Evolutionary conservation across 2,329 filamentous ascomycete species (phyloP), one percentile per base, ranked within the genome.

Genomic region (Zalaria obscura): DNA sequence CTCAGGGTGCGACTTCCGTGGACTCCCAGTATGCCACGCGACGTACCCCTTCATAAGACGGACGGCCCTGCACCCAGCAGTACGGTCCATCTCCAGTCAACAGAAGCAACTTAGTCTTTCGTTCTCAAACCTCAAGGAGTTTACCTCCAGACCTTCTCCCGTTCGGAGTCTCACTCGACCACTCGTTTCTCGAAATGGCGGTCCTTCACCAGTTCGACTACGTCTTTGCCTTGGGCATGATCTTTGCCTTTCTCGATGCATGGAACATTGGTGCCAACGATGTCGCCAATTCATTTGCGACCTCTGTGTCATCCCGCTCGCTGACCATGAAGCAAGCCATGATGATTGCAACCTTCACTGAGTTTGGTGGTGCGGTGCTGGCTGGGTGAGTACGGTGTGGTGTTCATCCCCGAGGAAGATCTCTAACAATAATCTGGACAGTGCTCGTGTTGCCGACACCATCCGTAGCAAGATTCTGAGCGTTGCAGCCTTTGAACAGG

Each of bases 231-330:
- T 69, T 80, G 41, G 75, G 72, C 59, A 75, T 72, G 41, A 68
- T 80, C 45, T 80, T 80, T 57, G 74, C 76, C 45, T 73, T 76
- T 54, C 70, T 80, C 34, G 76, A 80, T 55, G 75, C 75, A 40
- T 80, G 73, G 72, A 80, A 78, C 54, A 78, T 77, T 48, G 75
- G 73, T 66, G 65, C 65, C 49, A 68, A 69, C 54, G 69, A 72
- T 68, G 68, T 72, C 45, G 68, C 69, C 55, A 74, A 73, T 52
- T 63, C 69, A 0, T 74, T 70, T 55, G 70, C 70, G 27, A 70
- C 67, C 18, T 67, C 62, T 3, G 67, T 73, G 29, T 68, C 68
- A 9, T 69, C 70, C 3, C 58, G 63, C 26, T 70, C 68, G 32
- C 60, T 73, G 50, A 67, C 66, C 33, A 70, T 73, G 67, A 59